These are phyloP conservation scores for Gossypium rotundifolium DNA, from an alignment of 345 rosid genomes.

Conservation along the genomic window DNA sequence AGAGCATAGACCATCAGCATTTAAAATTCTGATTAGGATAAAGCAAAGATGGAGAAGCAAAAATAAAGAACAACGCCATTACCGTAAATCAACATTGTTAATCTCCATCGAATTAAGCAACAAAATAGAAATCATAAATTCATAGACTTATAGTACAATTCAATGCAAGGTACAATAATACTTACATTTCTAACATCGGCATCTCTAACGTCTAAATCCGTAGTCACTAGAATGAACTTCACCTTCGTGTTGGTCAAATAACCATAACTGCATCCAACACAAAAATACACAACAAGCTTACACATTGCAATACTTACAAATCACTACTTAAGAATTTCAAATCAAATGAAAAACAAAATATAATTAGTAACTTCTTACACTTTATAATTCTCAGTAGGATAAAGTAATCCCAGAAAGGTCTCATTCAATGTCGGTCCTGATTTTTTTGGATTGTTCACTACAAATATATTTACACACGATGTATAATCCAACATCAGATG, in stretches of 20 bases:
- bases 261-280: constrained; percentile 52
- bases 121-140: background rate
- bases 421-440: constrained; percentile 75
- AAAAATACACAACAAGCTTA: background rate
- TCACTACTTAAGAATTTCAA: background rate
- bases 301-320: background rate
- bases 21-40: background rate
- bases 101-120: background rate
- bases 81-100: background rate
- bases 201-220: constrained; percentile 85
- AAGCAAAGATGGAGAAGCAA: background rate
- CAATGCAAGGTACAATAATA: background rate
- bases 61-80: background rate
- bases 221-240: constrained; percentile 81
- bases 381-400: constrained; percentile 89
- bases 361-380: constrained; percentile 45
- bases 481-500: constrained; percentile 8
- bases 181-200: constrained; percentile 91
- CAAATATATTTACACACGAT: constrained; percentile 2
- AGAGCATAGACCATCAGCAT: background rate
- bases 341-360: background rate
- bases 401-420: constrained; percentile 86
- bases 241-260: constrained; percentile 96
- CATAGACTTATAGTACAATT: background rate
- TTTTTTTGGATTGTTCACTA: constrained; percentile 92